phyloP scores from a whole-genome alignment of 345 rosid species.

The Diplotaxis tenuifolia region DNA sequence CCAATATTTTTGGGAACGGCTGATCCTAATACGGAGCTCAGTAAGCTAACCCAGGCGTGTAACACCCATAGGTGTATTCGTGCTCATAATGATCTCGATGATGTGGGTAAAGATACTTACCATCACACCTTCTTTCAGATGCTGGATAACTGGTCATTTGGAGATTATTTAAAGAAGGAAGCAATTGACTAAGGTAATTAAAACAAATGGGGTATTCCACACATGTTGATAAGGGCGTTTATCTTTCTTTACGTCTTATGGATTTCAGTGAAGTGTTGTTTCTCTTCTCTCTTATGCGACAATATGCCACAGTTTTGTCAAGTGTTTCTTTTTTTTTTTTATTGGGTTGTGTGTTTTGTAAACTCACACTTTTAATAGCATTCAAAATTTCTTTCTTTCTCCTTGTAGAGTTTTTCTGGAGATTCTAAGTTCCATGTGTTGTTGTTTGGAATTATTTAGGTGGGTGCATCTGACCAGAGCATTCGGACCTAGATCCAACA shows the following conservation, averaged over 20 bases:
- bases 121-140: constrained; percentile 98
- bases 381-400: too few relatives aligned
- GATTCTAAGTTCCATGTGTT: too few relatives aligned
- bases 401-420: too few relatives aligned
- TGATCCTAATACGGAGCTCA: constrained; percentile 73
- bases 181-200: constrained; percentile 59
- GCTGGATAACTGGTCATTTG: constrained; percentile 98
- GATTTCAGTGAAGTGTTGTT: too few relatives aligned
- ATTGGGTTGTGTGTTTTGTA: background rate
- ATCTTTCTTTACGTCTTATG: background rate
- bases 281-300: background rate
- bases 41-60: constrained; percentile 73
- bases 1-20: constrained; percentile 86
- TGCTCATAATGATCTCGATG: constrained; percentile 95
- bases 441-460: too few relatives aligned
- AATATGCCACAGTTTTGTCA: background rate
- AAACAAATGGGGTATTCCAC: background rate
- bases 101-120: too few relatives aligned
- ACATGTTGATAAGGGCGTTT: background rate
- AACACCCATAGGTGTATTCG: constrained; percentile 95
- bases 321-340: constrained; percentile 9
- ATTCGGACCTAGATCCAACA: too few relatives aligned
- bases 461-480: too few relatives aligned
- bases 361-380: too few relatives aligned
- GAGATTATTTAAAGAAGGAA: constrained; percentile 79